These are phyloP conservation scores for Penicillium janthinellum DNA, from an alignment of 2,329 filamentous ascomycete genomes.

Conservation along the genomic window DNA sequence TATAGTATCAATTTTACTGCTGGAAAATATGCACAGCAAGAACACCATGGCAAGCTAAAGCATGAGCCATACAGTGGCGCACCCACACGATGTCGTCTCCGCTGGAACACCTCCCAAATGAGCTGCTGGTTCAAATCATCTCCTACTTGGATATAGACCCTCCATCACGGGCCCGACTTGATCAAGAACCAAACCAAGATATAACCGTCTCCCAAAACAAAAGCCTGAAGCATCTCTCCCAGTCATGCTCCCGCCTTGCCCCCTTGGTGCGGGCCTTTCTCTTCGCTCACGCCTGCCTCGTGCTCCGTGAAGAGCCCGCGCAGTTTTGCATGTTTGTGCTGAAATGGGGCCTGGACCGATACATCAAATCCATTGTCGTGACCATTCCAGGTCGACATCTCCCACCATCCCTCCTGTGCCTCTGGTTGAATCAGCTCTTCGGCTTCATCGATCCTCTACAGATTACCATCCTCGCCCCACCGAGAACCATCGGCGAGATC, in stretches of 20 bases:
- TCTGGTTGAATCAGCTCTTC: constrained; percentile 61
- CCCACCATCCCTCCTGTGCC: constrained; percentile 30
- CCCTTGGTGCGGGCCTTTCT: constrained; percentile 56
- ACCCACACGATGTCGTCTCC: constrained; percentile 22
- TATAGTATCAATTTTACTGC: too few relatives aligned
- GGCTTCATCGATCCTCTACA: constrained; percentile 54
- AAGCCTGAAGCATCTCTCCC: constrained; percentile 59
- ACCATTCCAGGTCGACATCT: constrained; percentile 41
- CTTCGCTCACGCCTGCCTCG: constrained; percentile 57
- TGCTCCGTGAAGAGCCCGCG: constrained; percentile 37
- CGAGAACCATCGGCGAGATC: constrained; percentile 63
- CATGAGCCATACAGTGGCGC: not conserved
- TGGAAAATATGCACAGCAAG: not conserved
- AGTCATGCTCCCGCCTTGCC: constrained; percentile 58
- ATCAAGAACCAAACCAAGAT: constrained; percentile 52
- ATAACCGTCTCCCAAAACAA: constrained; percentile 43
- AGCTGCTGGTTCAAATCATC: constrained; percentile 62
- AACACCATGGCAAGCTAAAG: constrained; percentile 19
- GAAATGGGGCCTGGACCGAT: constrained; percentile 32
- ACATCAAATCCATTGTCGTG: constrained; percentile 52
- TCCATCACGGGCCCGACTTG: constrained; percentile 53
- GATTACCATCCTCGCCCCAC: constrained; percentile 63
- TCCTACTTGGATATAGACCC: constrained; percentile 54
- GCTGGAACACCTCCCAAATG: constrained; percentile 56
- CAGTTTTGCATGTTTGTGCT: constrained; percentile 43